Conservation (phyloP, 176 grass and related monocot genomes). For the Paspalum vaginatum region DNA sequence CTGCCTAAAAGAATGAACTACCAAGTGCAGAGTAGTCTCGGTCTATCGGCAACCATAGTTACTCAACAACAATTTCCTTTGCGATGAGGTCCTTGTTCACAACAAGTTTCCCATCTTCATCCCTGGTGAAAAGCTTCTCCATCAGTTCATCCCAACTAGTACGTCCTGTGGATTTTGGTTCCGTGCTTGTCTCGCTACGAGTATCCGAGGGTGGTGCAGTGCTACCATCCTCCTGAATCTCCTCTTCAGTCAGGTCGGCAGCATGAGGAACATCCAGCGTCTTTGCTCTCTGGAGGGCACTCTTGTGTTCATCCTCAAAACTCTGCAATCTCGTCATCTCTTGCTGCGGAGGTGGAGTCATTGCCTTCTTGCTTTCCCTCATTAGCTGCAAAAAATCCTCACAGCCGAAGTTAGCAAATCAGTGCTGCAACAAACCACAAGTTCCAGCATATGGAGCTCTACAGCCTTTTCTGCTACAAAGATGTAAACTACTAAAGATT, state of each 20-base stretch:
- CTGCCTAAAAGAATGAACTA: slow-evolving; percentile 26
- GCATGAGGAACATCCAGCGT: slow-evolving; percentile 77
- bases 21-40: background rate
- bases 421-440: background rate
- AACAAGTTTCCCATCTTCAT: slow-evolving; percentile 62
- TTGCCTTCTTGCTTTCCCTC: slow-evolving; percentile 46
- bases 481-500: background rate
- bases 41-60: background rate
- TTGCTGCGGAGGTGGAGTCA: slow-evolving; percentile 52
- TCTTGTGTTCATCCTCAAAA: slow-evolving; percentile 82
- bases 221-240: slow-evolving; percentile 25
- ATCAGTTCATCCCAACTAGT: slow-evolving; percentile 86
- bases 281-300: slow-evolving; percentile 66
- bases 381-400: slow-evolving; percentile 58
- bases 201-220: slow-evolving; percentile 22
- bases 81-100: slow-evolving; percentile 73
- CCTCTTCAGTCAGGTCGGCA: slow-evolving; percentile 46
- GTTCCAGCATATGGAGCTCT: slow-evolving; percentile 6
- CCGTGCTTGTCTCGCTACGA: slow-evolving; percentile 17
- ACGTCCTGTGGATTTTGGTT: slow-evolving; percentile 44
- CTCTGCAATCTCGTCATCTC: slow-evolving; percentile 76
- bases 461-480: background rate
- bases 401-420: background rate
- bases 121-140: slow-evolving; percentile 74
- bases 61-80: slow-evolving; percentile 61